Conservation (phyloP, 2,329 filamentous ascomycete genomes). For the Neocucurbitaria cava region DNA sequence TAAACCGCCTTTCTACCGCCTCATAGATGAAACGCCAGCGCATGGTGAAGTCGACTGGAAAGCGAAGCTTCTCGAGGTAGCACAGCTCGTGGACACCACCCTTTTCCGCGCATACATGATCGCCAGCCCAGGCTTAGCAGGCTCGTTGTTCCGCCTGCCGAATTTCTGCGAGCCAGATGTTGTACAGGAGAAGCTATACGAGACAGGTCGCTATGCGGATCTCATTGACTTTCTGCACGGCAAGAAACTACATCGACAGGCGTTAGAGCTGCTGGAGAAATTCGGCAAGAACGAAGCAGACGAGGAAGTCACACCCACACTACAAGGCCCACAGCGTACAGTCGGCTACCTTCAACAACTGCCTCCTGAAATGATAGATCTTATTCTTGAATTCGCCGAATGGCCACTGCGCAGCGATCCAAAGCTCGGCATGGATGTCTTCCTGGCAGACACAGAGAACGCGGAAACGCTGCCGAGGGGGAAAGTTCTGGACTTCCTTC, state of each 20-base stretch:
- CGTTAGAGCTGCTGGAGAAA: slow-evolving; percentile 78
- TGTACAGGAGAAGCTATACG: slow-evolving; percentile 89
- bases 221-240: slow-evolving; percentile 97
- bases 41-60: slow-evolving; percentile 64
- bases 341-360: slow-evolving; percentile 90
- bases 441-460: slow-evolving; percentile 91
- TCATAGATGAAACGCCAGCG: slow-evolving; percentile 45
- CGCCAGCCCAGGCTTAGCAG: slow-evolving; percentile 81
- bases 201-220: slow-evolving; percentile 88
- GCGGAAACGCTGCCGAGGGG: slow-evolving; percentile 86
- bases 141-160: slow-evolving; percentile 89
- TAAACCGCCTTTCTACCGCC: slow-evolving; percentile 53
- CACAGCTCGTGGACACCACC: slow-evolving; percentile 88
- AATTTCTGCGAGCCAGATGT: slow-evolving; percentile 98
- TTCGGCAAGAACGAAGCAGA: slow-evolving; percentile 70
- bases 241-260: slow-evolving; percentile 89
- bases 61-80: slow-evolving; percentile 75
- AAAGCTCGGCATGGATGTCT: slow-evolving; percentile 86
- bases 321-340: slow-evolving; percentile 84
- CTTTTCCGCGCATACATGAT: slow-evolving; percentile 97
- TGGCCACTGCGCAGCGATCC: slow-evolving; percentile 82
- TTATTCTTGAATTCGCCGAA: slow-evolving; percentile 88
- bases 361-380: slow-evolving; percentile 83
- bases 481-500: slow-evolving; percentile 76
- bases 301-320: slow-evolving; percentile 56